Conservation (phyloP, 164 flowering plant genomes). For the Vitis cinerea region DNA sequence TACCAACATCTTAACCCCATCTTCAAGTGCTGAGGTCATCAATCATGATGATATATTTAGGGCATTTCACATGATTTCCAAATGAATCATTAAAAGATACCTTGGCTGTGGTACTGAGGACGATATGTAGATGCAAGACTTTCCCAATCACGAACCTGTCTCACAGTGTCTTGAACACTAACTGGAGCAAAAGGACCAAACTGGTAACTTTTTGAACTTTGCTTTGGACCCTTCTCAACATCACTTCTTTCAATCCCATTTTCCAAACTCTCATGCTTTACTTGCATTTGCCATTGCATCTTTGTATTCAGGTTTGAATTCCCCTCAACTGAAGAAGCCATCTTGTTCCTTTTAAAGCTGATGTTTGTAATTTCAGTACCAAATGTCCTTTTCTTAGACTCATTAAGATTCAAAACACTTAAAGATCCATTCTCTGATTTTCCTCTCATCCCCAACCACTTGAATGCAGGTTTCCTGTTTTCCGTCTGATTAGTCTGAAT, state of each 20-base stretch:
- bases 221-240: constrained; percentile 29
- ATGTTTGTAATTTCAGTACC: constrained; percentile 79
- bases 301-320: constrained; percentile 15
- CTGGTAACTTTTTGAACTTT: constrained; percentile 38
- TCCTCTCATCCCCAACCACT: constrained; percentile 73
- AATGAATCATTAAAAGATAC: constrained; percentile 29
- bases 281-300: constrained; percentile 17
- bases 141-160: constrained; percentile 61
- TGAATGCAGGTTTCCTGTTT: constrained; percentile 81
- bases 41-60: no score
- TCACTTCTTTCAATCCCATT: constrained; percentile 18
- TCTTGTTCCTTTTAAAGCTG: constrained; percentile 45
- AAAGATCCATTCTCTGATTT: constrained; percentile 17
- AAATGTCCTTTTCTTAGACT: constrained; percentile 61
- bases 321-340: constrained; percentile 21
- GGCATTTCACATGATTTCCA: not conserved
- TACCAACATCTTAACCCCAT: no score
- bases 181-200: constrained; percentile 90
- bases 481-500: constrained; percentile 73
- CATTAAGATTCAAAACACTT: constrained; percentile 12
- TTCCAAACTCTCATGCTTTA: constrained; percentile 29
- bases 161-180: constrained; percentile 20
- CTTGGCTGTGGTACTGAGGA: constrained; percentile 91
- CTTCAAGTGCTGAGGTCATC: no score
- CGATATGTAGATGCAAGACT: constrained; percentile 50